Evolutionary conservation across 176 grass and related monocot species (phyloP).

Genomic region (Tuctoria greenei): DNA sequence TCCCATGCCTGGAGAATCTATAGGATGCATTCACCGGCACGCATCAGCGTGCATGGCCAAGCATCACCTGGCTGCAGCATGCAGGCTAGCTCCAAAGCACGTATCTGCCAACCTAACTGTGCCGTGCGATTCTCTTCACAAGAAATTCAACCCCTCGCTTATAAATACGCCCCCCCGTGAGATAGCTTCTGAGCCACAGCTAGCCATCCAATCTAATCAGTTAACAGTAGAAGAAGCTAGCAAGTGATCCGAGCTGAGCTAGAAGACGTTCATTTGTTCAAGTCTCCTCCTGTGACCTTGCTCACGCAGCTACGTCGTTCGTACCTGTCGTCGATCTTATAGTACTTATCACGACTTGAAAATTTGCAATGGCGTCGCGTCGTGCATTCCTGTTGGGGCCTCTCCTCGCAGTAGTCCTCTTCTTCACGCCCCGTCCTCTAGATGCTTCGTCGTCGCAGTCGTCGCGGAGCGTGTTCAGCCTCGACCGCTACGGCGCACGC

Average conservation of each 20-base stretch:
- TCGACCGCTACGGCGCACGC: conserved; percentile 51
- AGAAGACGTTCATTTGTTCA: not conserved
- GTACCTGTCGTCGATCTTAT: not conserved
- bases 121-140: not conserved
- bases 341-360: not conserved
- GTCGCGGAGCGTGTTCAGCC: conserved; percentile 44
- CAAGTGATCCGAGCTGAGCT: too few relatives aligned
- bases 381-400: not conserved
- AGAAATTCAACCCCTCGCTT: not conserved
- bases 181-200: not conserved
- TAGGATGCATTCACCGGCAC: not conserved
- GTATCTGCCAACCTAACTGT: not conserved
- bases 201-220: not conserved
- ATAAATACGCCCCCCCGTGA: not conserved
- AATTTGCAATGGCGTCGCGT: not conserved
- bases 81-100: not conserved
- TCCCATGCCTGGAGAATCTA: not conserved
- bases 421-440: not conserved
- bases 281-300: not conserved
- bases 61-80: too few relatives aligned
- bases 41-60: not conserved
- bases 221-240: not conserved
- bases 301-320: not conserved
- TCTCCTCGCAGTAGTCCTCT: not conserved
- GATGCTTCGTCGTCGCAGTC: not conserved